A percentile compares a stretch with the other conserved stretches of the same genome.
These are phyloP conservation scores for Angomonas ambiguus DNA, from an alignment of 208 protist species.

Conservation along the genomic window DNA sequence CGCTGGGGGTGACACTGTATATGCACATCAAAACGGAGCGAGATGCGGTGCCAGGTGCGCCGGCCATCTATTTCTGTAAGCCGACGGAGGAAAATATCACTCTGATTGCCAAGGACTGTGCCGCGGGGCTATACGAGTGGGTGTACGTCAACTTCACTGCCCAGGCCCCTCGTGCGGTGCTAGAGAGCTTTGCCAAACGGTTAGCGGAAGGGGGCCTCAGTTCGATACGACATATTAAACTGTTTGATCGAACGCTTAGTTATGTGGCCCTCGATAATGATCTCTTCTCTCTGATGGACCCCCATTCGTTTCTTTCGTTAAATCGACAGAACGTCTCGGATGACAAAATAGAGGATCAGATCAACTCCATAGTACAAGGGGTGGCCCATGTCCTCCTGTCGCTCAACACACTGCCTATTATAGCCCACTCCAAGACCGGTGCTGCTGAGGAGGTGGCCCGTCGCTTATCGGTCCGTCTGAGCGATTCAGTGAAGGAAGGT, in stretches of 20 bases:
- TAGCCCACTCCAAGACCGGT: slow-evolving; percentile 75
- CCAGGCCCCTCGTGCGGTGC: slow-evolving; percentile 52
- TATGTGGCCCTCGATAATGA: slow-evolving; percentile 83
- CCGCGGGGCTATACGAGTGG: slow-evolving; percentile 78
- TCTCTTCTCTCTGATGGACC: slow-evolving; percentile 83
- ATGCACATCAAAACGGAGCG: slow-evolving; percentile 82
- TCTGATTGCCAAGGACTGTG: slow-evolving; percentile 68
- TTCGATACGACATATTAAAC: slow-evolving; percentile 74
- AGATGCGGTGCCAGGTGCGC: slow-evolving; percentile 81
- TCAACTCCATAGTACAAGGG: slow-evolving; percentile 68
- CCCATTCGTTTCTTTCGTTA: slow-evolving; percentile 62
- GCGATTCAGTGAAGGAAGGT: slow-evolving; percentile 70
- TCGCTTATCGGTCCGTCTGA: slow-evolving; percentile 55
- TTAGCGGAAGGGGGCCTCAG: slow-evolving; percentile 41
- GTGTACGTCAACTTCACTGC: slow-evolving; percentile 88
- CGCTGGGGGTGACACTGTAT: slow-evolving; percentile 87
- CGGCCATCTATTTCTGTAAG: slow-evolving; percentile 86
- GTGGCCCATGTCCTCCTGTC: slow-evolving; percentile 82
- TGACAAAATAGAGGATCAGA: slow-evolving; percentile 63
- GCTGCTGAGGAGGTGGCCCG: slow-evolving; percentile 76
- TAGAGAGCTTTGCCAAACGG: slow-evolving; percentile 70
- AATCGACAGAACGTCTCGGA: slow-evolving; percentile 58
- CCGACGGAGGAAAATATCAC: slow-evolving; percentile 85
- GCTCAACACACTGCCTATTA: slow-evolving; percentile 73
- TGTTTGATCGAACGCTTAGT: slow-evolving; percentile 81